Evolutionary conservation across 805 yeast genomes (phyloP).

Genomic region (Tetrapisispora namnaoensis): DNA sequence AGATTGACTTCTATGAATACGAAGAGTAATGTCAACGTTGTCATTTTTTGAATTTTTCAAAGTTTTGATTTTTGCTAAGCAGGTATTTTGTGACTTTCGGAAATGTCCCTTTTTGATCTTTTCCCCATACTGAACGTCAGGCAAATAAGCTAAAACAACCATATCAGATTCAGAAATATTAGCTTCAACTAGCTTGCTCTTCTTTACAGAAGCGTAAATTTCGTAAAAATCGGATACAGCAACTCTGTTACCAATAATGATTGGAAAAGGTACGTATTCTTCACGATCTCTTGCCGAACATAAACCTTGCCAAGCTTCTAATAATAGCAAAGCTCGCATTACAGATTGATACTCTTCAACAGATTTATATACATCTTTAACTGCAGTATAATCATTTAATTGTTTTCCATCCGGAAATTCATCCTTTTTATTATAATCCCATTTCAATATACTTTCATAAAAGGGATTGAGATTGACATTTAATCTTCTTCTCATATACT

Average conservation of each 20-base stretch:
- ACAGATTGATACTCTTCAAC: constrained; percentile 57
- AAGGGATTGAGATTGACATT: constrained; percentile 71
- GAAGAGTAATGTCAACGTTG: constrained; percentile 62
- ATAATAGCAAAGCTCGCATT: constrained; percentile 69
- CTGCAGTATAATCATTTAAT: constrained; percentile 33
- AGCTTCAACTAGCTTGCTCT: constrained; percentile 39
- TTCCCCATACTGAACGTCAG: constrained; percentile 24
- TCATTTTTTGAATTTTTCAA: constrained; percentile 56
- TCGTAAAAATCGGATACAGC: constrained; percentile 83
- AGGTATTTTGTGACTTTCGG: constrained; percentile 34
- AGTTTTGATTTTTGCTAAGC: constrained; percentile 74
- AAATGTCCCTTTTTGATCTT: constrained; percentile 28
- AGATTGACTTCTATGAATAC: constrained; percentile 43
- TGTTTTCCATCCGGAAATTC: constrained; percentile 51
- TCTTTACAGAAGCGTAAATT: constrained; percentile 63
- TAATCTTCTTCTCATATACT: constrained; percentile 67
- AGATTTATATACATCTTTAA: constrained; percentile 46
- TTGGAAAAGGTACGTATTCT: constrained; percentile 46
- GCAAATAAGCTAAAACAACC: constrained; percentile 50
- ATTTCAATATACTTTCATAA: constrained; percentile 55
- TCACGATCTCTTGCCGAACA: constrained; percentile 58
- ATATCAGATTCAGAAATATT: constrained; percentile 69
- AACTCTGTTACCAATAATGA: constrained; percentile 69
- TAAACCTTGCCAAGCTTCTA: constrained; percentile 92
- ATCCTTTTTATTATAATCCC: constrained; percentile 57